phyloP scores from a whole-genome alignment of 495 filamentous ascomycete genomes.

The Acidomyces sp. region DNA sequence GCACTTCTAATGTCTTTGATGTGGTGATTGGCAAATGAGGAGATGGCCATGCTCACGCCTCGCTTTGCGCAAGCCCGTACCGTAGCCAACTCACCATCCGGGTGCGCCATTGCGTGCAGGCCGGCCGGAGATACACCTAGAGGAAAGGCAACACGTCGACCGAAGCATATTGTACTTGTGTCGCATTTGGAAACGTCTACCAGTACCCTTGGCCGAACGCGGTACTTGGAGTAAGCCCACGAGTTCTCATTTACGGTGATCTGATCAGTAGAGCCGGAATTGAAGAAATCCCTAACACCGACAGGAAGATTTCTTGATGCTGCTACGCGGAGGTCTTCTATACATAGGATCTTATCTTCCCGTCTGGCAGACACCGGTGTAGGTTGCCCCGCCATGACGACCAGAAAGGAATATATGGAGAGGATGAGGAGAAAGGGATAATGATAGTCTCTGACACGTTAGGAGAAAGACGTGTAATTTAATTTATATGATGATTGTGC shows the following conservation, averaged over 20 bases:
- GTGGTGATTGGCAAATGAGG: constrained; percentile 38
- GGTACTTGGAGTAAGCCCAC: constrained; percentile 29
- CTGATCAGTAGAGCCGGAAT: constrained; percentile 36
- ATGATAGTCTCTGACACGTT: no score
- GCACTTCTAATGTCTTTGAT: constrained; percentile 38
- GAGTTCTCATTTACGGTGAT: constrained; percentile 31
- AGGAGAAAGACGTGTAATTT: no score
- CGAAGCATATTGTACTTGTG: constrained; percentile 37
- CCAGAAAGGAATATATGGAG: no score
- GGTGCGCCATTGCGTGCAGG: constrained; percentile 36
- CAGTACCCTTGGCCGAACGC: constrained; percentile 42
- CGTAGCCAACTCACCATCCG: constrained; percentile 39
- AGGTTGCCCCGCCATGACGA: no score
- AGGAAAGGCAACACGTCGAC: constrained; percentile 27
- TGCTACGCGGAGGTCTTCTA: constrained; percentile 23
- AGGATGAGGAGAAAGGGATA: no score
- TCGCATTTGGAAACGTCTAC: constrained; percentile 40
- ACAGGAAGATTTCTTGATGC: constrained; percentile 23
- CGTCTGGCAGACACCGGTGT: no score
- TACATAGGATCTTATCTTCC: constrained; percentile 15
- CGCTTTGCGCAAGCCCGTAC: constrained; percentile 31
- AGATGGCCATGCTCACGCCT: constrained; percentile 41
- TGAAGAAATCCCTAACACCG: constrained; percentile 33
- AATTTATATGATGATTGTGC: no score
- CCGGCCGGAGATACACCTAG: constrained; percentile 34